Percentiles rank a stretch among this genome's conserved stretches.
These are phyloP conservation scores for Paramecium tetraurelia DNA, from an alignment of 73 alveolate genomes.

Conservation along the genomic window DNA sequence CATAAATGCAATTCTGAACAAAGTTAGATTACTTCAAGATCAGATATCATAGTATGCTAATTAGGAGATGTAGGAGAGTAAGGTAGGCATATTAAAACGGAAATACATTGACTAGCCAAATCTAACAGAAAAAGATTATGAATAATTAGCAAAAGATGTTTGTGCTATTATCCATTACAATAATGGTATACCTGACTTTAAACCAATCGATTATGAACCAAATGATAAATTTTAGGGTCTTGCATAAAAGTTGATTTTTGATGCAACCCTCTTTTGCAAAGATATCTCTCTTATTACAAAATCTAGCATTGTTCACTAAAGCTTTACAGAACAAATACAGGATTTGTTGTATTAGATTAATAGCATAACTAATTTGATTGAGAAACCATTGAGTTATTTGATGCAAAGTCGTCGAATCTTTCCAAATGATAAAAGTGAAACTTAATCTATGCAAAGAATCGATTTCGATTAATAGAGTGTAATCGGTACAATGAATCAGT, in stretches of 20 bases:
- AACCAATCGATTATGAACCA: background rate
- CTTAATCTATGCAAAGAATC: background rate
- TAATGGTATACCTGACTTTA: background rate
- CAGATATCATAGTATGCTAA: background rate
- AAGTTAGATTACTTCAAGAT: background rate
- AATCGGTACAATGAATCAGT: background rate
- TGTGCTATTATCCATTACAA: background rate
- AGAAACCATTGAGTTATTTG: background rate
- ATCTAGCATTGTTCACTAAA: background rate
- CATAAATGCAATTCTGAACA: background rate
- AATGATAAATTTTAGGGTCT: background rate
- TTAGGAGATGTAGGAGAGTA: background rate
- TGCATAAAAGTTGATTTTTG: background rate
- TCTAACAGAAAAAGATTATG: constrained; percentile 20
- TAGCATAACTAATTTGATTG: background rate
- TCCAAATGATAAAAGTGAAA: constrained; percentile 12
- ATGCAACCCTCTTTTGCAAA: background rate
- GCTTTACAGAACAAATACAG: background rate
- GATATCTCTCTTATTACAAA: background rate
- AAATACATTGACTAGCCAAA: background rate
- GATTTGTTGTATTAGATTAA: background rate
- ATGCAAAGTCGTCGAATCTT: background rate
- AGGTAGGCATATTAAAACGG: background rate
- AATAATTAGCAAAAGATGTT: background rate
- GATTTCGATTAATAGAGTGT: constrained; percentile 9